A percentile compares a stretch with the other conserved stretches of the same genome.
Evolutionary conservation across 2,329 filamentous ascomycete species (phyloP).

Genomic region (Lasiodiplodia theobromae): DNA sequence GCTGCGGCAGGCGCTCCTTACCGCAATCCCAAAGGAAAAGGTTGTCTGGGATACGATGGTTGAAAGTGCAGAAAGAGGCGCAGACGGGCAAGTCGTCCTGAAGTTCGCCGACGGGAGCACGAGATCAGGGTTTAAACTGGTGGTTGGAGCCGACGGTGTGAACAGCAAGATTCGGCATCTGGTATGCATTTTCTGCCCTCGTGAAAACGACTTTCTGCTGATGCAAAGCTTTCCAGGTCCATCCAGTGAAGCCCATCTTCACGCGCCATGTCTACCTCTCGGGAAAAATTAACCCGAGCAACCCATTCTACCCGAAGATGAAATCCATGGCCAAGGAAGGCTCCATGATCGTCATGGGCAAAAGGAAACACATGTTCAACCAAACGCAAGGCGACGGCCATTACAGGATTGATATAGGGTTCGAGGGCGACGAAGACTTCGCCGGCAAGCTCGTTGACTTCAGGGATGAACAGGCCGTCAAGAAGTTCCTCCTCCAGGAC

Average conservation of each 20-base stretch:
- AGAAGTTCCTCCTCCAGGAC: background rate
- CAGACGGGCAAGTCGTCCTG: background rate
- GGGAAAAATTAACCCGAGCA: background rate
- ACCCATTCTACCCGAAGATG: constrained; percentile 1
- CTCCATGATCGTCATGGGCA: background rate
- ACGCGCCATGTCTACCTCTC: background rate
- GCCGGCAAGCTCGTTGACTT: background rate
- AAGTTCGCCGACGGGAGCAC: background rate
- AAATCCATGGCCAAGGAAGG: background rate
- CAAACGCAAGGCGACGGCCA: background rate
- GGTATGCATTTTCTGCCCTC: background rate
- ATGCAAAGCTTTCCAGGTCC: background rate
- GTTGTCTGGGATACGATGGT: background rate
- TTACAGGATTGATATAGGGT: background rate
- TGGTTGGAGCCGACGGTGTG: background rate
- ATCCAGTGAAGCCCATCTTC: background rate
- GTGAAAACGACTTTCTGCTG: background rate
- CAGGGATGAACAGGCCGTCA: background rate
- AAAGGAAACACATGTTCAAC: background rate
- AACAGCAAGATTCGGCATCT: background rate
- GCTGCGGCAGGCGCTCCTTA: background rate
- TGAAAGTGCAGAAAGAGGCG: background rate
- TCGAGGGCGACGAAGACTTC: background rate
- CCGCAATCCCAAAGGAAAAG: background rate
- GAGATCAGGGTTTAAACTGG: background rate